Base-by-base conservation (phyloP, 2,329 filamentous ascomycete genomes). In the Metarhizium guizhouense region DNA sequence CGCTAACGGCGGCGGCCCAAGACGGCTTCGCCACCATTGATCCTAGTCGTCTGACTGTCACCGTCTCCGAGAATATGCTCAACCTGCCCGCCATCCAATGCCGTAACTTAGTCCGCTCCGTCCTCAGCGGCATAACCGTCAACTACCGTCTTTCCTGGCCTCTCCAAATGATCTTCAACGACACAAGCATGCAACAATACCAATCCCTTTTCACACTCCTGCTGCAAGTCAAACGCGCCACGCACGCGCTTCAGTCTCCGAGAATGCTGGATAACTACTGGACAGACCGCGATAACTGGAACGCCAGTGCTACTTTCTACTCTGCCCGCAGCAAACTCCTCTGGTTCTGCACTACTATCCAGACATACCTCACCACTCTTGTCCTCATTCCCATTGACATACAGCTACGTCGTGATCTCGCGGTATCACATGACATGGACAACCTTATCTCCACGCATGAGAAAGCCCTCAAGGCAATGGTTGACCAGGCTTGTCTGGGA, bases 261-360 rank as follows among this genome's bases (percentile, higher is more conserved):
- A 75, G 76, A 34, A 68, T 78, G 5, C 63, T 76, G 25, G 70
- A 74, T 13, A 72, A 74, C 56, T 70, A 69, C 60, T 64, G 67
- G 64, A 66, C 67, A 38, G 68, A 74, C 47, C 59, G 66, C 36
- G 68, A 70, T 20, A 62, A 64, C 29, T 72, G 70, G 63, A 64
- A 68, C n/a, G 76, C 78, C 52, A 72, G 73, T 14, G 73, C 75
- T 0, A 61, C 74, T 3, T 85, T 81, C 64, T 84, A 82, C 65
- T 73, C 76, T 16, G 73, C 93, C 8, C 83, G 88, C 42, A 82
- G 84, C 34, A 83, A 81, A 52, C 76, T 95, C 3, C 72, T 91
- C 11, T 93, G 89, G 87, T 93, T 95, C 70, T 81, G 82, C 60
- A 86, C 85, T 59, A 83, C 80, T 0, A 64, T 96, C 1, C 86